Percentiles rank a stretch among this genome's conserved stretches.
Evolutionary conservation across 257 asterid genomes (phyloP).

Genomic region (Avicennia marina): DNA sequence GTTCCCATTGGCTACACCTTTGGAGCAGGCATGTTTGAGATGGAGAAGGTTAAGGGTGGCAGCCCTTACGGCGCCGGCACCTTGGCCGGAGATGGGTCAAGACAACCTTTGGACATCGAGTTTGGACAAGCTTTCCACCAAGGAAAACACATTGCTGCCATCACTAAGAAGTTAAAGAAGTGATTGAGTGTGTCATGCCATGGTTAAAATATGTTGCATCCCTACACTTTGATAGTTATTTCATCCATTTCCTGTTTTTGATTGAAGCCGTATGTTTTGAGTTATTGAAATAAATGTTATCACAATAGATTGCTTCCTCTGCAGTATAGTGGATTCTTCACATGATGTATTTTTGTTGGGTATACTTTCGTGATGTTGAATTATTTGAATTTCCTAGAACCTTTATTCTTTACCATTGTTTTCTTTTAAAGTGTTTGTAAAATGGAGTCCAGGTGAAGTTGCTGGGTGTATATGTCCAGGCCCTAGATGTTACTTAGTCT

Average conservation of each 20-base stretch:
- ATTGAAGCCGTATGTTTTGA: neutral
- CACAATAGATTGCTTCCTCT: neutral
- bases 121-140: constrained; percentile 49
- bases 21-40: constrained; percentile 51
- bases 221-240: neutral
- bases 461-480: neutral
- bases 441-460: neutral
- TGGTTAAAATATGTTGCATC: no score
- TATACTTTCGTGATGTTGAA: no score
- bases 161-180: constrained; percentile 53
- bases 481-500: neutral
- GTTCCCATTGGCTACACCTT: constrained; percentile 53
- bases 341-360: neutral
- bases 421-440: neutral
- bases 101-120: constrained; percentile 46
- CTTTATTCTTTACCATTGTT: neutral
- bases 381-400: neutral
- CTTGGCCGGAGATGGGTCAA: constrained; percentile 45
- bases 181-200: no score
- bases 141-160: constrained; percentile 44
- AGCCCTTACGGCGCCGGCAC: constrained; percentile 56
- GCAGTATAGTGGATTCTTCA: neutral
- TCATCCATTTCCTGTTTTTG: neutral
- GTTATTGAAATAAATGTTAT: constrained; percentile 10
- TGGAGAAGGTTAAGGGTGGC: constrained; percentile 52